Conservation (phyloP, 257 asterid species). For the Galeopsis tetrahit region DNA sequence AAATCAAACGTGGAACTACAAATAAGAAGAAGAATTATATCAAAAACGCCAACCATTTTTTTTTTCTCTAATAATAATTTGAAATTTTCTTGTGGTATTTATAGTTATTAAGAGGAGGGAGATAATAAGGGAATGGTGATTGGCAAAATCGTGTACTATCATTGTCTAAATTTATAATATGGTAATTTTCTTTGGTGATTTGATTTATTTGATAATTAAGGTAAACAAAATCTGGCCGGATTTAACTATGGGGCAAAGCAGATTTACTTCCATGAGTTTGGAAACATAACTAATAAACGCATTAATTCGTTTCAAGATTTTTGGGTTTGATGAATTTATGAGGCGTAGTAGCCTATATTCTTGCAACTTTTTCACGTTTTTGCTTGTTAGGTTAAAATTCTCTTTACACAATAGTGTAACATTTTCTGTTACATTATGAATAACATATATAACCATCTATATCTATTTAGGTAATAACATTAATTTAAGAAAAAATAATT, state of each 20-base stretch:
- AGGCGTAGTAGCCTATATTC: not conserved
- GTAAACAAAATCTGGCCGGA: constrained; percentile 26
- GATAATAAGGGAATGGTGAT: not conserved
- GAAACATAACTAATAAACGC: not conserved
- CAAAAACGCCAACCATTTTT: not conserved
- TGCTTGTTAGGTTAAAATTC: constrained; percentile 4
- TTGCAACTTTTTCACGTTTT: not conserved
- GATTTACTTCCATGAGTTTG: constrained; percentile 17
- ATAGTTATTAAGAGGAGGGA: not conserved
- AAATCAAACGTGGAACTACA: not conserved
- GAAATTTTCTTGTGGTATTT: constrained; percentile 7
- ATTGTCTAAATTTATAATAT: no score
- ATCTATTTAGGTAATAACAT: no score
- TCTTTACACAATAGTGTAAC: no score
- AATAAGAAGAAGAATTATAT: constrained; percentile 3
- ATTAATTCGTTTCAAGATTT: constrained; percentile 4
- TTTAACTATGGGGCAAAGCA: constrained; percentile 9
- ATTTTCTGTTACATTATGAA: no score
- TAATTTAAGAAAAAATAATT: no score
- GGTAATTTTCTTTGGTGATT: not conserved
- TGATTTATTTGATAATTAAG: not conserved
- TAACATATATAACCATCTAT: no score
- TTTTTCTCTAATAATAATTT: not conserved
- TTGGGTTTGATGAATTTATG: not conserved
- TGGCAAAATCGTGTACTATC: not conserved